phyloP scores from a whole-genome alignment of 768 basidiomycete genomes.

The Tylopilus subfusipes region DNA sequence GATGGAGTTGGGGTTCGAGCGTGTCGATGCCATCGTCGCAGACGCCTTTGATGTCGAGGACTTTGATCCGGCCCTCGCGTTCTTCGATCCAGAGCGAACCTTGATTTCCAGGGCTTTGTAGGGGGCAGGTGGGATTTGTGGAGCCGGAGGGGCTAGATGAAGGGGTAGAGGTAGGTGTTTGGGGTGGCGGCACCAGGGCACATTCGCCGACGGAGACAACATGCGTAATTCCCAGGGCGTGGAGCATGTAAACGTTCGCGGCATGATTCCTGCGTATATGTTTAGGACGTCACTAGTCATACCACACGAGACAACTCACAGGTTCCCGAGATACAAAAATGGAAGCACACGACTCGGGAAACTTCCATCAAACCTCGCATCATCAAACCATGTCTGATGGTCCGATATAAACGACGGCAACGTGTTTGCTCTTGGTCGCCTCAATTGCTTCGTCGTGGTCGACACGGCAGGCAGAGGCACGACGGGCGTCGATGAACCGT shows the following conservation, averaged over 20 bases:
- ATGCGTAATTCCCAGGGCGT: slow-evolving; percentile 93
- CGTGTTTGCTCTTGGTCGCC: slow-evolving; percentile 68
- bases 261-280: slow-evolving; percentile 74
- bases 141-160: not conserved
- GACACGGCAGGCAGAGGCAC: slow-evolving; percentile 2
- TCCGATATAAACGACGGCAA: slow-evolving; percentile 63
- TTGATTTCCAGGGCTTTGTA: slow-evolving; percentile 48
- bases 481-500: slow-evolving; percentile 15
- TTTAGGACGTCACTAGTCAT: not conserved
- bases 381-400: slow-evolving; percentile 94
- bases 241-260: slow-evolving; percentile 91
- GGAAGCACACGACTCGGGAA: slow-evolving; percentile 93
- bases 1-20: slow-evolving; percentile 81
- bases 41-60: slow-evolving; percentile 87
- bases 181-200: slow-evolving; percentile 76
- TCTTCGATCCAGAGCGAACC: slow-evolving; percentile 88
- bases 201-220: slow-evolving; percentile 97
- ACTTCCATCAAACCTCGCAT: slow-evolving; percentile 89
- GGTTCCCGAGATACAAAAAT: slow-evolving; percentile 90
- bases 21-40: slow-evolving; percentile 97
- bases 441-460: slow-evolving; percentile 22
- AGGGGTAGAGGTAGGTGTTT: slow-evolving; percentile 25
- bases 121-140: slow-evolving; percentile 14
- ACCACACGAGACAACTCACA: slow-evolving; percentile 53
- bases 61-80: slow-evolving; percentile 83